phyloP scores from a whole-genome alignment of 306 rosid species.

The Comarum palustre region DNA sequence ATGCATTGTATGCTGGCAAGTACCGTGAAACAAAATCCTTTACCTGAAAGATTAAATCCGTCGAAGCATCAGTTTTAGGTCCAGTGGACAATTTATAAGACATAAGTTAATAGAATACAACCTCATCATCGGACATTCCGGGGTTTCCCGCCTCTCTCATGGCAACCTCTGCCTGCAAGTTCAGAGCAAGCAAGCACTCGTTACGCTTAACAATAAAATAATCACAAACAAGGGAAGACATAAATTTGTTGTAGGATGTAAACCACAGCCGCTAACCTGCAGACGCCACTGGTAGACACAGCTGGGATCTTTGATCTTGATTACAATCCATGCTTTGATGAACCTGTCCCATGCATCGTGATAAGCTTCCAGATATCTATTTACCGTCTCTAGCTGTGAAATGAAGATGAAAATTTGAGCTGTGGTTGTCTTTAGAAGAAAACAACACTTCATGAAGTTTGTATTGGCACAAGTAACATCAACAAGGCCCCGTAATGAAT shows the following conservation, averaged over 20 bases:
- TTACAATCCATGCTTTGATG: slow-evolving; percentile 77
- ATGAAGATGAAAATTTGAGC: slow-evolving; percentile 10
- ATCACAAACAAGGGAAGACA: background rate
- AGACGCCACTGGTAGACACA: slow-evolving; percentile 87
- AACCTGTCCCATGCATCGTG: slow-evolving; percentile 90
- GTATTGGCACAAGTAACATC: background rate
- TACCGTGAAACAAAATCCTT: slow-evolving; percentile 88
- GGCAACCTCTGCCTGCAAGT: slow-evolving; percentile 89
- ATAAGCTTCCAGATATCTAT: slow-evolving; percentile 72
- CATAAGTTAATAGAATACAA: slow-evolving; percentile 18
- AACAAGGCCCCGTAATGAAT: background rate
- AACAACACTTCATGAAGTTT: background rate
- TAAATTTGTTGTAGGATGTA: slow-evolving; percentile 4
- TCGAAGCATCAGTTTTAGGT: slow-evolving; percentile 21
- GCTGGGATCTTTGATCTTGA: slow-evolving; percentile 78
- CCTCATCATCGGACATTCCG: slow-evolving; percentile 93
- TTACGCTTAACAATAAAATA: background rate
- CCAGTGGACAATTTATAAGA: slow-evolving; percentile 11
- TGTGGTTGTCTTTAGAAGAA: background rate
- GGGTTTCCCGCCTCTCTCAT: slow-evolving; percentile 96
- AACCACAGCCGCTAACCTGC: slow-evolving; percentile 46
- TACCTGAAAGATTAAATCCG: slow-evolving; percentile 45
- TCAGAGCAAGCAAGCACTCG: background rate
- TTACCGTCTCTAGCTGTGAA: slow-evolving; percentile 67
- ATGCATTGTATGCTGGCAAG: slow-evolving; percentile 86